Evolutionary conservation across 495 filamentous ascomycete species (phyloP), one percentile per base, ranked within the genome.

Genomic region (Xylaria cubensis): DNA sequence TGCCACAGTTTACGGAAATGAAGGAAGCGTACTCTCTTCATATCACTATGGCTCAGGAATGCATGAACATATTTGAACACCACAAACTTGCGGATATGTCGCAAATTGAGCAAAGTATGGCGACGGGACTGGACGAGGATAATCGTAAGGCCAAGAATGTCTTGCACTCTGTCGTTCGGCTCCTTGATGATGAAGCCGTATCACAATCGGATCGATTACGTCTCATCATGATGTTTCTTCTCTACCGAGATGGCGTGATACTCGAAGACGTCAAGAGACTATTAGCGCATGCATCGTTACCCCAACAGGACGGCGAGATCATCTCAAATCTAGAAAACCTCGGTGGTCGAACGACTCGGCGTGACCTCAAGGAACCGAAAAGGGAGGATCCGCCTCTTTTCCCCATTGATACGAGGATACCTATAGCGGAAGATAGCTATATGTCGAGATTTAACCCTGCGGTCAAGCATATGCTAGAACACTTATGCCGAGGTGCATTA

Each of bases 21-120:
- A 97, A 98, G 82, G 92, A 97, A 79, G 92, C 94, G 44, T 99
- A 98, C 78, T 95, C 96, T 0, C 85, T 99, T 41, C 96, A 99
- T 80, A 84, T 99, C 19, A 95, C 88, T 73, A 99, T 99, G 96
- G 97, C 96, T n/a, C 92, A 97, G 77, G 95, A 97, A 76, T 95
- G 94, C 73, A 98, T 98, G 96, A 93, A 92, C 70, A 87, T 91
- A 55, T 99, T 98, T 75, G 90, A 97, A 76, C 82, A 89, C 24
- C 88, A 90, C 74, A 97, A 97, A 75, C 86, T 99, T 6, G 86
- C 90, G 53, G 97, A 98, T 76, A 86, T 98, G 70, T 95, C 93
- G 58, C 91, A 92, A 2, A 87, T 94, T 3, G 95, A 99, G 78
- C 83, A 95, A 84, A 92, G 89, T 41, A 84, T 98, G 70, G 92